phyloP scores from a whole-genome alignment of 1,284 basidiomycete genomes.

The Lignosus rhinocerotis region DNA sequence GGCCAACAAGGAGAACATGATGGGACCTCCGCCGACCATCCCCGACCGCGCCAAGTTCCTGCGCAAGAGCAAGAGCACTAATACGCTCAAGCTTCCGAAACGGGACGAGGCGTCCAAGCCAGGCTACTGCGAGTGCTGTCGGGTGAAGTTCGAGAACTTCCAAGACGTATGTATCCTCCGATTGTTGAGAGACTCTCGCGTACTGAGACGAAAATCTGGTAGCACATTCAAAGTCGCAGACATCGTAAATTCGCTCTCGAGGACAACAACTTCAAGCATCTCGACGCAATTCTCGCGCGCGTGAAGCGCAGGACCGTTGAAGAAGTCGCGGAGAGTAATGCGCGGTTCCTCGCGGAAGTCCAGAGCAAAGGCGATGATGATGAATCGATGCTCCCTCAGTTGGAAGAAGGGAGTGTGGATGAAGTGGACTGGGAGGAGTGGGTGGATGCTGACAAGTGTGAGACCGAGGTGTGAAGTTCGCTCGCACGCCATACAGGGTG shows the following conservation, averaged over 20 bases:
- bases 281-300: constrained; percentile 79
- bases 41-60: constrained; percentile 55
- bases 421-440: constrained; percentile 34
- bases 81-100: constrained; percentile 70
- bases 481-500: neutral
- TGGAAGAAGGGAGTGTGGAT: constrained; percentile 17
- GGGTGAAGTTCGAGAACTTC: constrained; percentile 90
- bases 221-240: constrained; percentile 80
- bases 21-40: constrained; percentile 67
- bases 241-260: constrained; percentile 89
- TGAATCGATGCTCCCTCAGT: constrained; percentile 18
- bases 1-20: constrained; percentile 43
- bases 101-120: constrained; percentile 88
- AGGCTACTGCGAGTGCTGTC: constrained; percentile 98
- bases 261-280: constrained; percentile 77
- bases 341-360: constrained; percentile 11
- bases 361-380: constrained; percentile 16
- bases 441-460: constrained; percentile 25
- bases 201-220: constrained; percentile 1
- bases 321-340: constrained; percentile 38
- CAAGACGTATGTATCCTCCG: constrained; percentile 51
- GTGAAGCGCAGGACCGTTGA: constrained; percentile 66
- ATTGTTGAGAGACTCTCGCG: neutral
- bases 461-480: constrained; percentile 4
- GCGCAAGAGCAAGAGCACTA: constrained; percentile 77